Conservation (phyloP, 2,329 filamentous ascomycete genomes). For the Penicillium rolfsii region DNA sequence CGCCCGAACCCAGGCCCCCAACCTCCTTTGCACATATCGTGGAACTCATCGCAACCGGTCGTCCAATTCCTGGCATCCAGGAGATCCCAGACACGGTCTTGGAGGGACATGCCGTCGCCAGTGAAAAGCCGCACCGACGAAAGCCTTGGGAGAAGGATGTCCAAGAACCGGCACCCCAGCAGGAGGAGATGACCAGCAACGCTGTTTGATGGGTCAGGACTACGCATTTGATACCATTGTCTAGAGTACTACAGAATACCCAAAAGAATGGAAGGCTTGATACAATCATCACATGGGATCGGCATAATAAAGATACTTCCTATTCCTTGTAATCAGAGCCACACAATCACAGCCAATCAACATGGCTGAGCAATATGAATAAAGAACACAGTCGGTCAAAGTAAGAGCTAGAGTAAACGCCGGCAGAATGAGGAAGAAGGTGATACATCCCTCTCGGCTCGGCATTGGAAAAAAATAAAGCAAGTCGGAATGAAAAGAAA, state of each 20-base stretch:
- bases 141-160: slow-evolving; percentile 77
- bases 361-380: slow-evolving; percentile 11
- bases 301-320: slow-evolving; percentile 19
- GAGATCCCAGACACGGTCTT: slow-evolving; percentile 82
- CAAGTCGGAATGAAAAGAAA: slow-evolving; percentile 24
- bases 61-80: slow-evolving; percentile 82
- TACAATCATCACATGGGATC: slow-evolving; percentile 13
- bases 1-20: slow-evolving; percentile 67
- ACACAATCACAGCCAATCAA: slow-evolving; percentile 4
- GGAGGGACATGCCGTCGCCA: slow-evolving; percentile 65
- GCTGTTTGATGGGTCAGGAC: slow-evolving; percentile 4
- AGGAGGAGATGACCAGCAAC: slow-evolving; percentile 11
- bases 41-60: slow-evolving; percentile 78
- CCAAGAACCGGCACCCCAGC: slow-evolving; percentile 38
- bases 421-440: slow-evolving; percentile 14
- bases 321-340: slow-evolving; percentile 11
- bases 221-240: neutral
- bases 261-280: neutral
- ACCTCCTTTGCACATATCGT: slow-evolving; percentile 84
- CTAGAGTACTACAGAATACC: neutral
- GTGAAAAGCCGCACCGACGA: slow-evolving; percentile 56
- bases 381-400: neutral
- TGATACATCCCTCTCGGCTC: slow-evolving; percentile 11
- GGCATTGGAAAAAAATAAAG: slow-evolving; percentile 17
- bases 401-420: slow-evolving; percentile 7